Evolutionary conservation across 768 basidiomycete genomes (phyloP).

Genomic region (Auricularia heimuer): DNA sequence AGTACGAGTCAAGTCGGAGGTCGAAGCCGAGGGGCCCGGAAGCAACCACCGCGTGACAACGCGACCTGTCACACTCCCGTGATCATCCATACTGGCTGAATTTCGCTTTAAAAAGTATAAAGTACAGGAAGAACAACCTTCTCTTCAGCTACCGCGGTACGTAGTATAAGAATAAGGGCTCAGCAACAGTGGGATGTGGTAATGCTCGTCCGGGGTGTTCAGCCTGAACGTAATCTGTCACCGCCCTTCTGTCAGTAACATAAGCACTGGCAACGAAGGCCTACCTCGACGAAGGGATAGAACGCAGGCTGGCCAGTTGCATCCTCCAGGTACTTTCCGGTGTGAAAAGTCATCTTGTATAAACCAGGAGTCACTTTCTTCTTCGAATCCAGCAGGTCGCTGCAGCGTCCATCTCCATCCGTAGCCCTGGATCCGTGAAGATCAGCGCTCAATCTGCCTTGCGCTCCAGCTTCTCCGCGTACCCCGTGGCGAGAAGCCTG

Average conservation of each 20-base stretch:
- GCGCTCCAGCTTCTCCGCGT: neutral
- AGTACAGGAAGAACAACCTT: neutral
- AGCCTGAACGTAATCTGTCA: conserved; percentile 69
- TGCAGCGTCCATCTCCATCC: conserved; percentile 74
- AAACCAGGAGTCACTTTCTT: conserved; percentile 43
- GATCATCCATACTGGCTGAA: neutral
- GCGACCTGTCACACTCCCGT: too few species aligned
- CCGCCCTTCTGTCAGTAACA: neutral
- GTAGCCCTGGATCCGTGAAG: conserved; percentile 41
- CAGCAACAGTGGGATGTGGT: conserved; percentile 86
- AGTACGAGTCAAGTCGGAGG: too few species aligned
- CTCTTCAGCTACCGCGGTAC: conserved; percentile 70
- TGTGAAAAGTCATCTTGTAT: conserved; percentile 83
- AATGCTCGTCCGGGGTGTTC: conserved; percentile 64
- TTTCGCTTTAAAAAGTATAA: neutral
- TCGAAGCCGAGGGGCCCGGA: too few species aligned
- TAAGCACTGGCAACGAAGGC: neutral
- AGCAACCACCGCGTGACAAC: too few species aligned
- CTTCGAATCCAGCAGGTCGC: conserved; percentile 53
- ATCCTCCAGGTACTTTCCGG: conserved; percentile 68
- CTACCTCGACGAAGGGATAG: conserved; percentile 86
- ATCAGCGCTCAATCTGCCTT: conserved; percentile 1
- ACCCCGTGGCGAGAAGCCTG: neutral
- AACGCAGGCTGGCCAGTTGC: conserved; percentile 53
- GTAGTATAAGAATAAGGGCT: conserved; percentile 90